Conservation (phyloP, 805 yeast genomes). For the Barnettozyma sucrosica region DNA sequence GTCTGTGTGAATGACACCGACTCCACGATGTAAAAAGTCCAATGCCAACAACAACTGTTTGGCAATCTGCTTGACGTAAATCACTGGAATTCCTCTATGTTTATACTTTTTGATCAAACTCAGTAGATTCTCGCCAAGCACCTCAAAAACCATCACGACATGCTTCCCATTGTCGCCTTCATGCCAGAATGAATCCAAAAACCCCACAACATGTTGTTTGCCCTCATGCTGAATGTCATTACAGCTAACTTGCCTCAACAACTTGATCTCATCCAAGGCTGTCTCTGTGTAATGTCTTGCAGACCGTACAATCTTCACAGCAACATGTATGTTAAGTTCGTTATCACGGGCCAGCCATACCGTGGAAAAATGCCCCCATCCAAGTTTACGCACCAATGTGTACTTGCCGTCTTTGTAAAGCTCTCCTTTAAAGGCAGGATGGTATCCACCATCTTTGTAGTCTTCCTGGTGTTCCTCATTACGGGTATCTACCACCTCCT, state of each 20-base stretch:
- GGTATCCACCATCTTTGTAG: slow-evolving; percentile 91
- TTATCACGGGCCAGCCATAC: slow-evolving; percentile 80
- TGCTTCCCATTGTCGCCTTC: slow-evolving; percentile 89
- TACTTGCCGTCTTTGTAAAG: slow-evolving; percentile 70
- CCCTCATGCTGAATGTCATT: slow-evolving; percentile 71
- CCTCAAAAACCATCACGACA: slow-evolving; percentile 96
- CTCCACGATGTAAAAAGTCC: slow-evolving; percentile 64
- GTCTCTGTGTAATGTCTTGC: slow-evolving; percentile 90
- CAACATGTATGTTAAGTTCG: slow-evolving; percentile 70
- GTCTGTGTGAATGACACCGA: slow-evolving; percentile 73
- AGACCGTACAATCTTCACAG: slow-evolving; percentile 88
- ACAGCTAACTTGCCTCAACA: slow-evolving; percentile 61
- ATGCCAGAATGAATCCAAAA: slow-evolving; percentile 81
- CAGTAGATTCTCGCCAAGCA: slow-evolving; percentile 86
- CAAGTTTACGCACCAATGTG: slow-evolving; percentile 78
- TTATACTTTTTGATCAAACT: slow-evolving; percentile 75
- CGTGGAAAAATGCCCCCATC: slow-evolving; percentile 98
- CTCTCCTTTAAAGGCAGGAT: slow-evolving; percentile 90
- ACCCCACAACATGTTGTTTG: slow-evolving; percentile 69
- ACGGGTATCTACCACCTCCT: slow-evolving; percentile 32
- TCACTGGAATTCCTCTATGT: slow-evolving; percentile 74
- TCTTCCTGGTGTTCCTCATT: slow-evolving; percentile 86
- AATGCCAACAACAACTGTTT: slow-evolving; percentile 70
- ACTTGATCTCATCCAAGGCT: slow-evolving; percentile 86
- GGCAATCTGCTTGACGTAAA: slow-evolving; percentile 74